These are phyloP conservation scores for Phytopythium helicoides DNA, from an alignment of 352 stramenopile genomes.

Conservation along the genomic window DNA sequence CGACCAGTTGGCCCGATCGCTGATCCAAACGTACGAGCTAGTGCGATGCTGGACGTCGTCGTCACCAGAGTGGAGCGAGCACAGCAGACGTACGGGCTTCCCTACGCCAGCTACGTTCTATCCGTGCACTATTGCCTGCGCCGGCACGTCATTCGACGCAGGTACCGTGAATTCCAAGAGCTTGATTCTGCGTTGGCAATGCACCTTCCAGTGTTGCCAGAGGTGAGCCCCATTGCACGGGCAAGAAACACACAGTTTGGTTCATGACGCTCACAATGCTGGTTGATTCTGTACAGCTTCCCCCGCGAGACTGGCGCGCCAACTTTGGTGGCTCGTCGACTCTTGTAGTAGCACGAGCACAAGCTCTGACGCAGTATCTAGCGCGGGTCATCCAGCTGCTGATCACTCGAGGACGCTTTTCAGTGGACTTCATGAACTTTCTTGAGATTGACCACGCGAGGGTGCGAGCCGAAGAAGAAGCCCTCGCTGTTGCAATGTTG, in stretches of 20 bases:
- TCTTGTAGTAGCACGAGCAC: conserved; percentile 23
- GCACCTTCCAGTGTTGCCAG: conserved; percentile 51
- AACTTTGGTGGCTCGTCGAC: background rate
- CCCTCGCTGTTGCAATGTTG: conserved; percentile 37
- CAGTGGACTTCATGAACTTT: conserved; percentile 66
- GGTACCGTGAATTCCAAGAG: conserved; percentile 61
- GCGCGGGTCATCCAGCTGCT: conserved; percentile 50
- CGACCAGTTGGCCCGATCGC: conserved; percentile 31
- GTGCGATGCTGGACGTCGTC: conserved; percentile 58
- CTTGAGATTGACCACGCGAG: conserved; percentile 53
- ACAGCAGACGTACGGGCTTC: conserved; percentile 43
- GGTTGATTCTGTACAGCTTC: too few relatives aligned
- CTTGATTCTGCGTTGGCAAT: conserved; percentile 39
- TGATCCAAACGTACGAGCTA: conserved; percentile 31
- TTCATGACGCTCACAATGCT: too few relatives aligned
- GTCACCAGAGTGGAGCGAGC: conserved; percentile 64
- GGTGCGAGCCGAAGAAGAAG: conserved; percentile 61
- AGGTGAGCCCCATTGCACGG: conserved; percentile 10
- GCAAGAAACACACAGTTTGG: background rate
- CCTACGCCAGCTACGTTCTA: conserved; percentile 77
- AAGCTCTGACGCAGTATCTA: conserved; percentile 41
- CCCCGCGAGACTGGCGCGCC: conserved; percentile 3
- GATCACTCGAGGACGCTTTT: conserved; percentile 50
- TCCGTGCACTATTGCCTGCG: conserved; percentile 71
- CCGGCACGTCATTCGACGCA: conserved; percentile 59